Conservation (phyloP, 352 stramenopile genomes). For the Aphanomyces astaci region DNA sequence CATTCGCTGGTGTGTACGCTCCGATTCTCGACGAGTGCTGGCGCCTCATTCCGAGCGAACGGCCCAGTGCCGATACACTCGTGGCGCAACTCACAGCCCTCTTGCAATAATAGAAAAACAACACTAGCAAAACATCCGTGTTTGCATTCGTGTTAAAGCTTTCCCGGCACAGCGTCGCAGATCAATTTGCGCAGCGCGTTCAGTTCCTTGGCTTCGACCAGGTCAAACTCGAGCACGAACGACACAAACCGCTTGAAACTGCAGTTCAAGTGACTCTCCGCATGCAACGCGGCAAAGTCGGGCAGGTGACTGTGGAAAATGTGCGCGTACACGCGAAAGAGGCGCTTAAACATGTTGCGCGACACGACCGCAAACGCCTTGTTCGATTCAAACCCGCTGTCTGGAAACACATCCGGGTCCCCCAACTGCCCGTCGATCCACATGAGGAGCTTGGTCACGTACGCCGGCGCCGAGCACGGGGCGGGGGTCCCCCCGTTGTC, state of each 20-base stretch:
- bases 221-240: conserved; percentile 89
- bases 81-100: not conserved
- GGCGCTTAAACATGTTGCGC: conserved; percentile 84
- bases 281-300: conserved; percentile 85
- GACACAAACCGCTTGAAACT: conserved; percentile 97
- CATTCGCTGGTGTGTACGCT: not conserved
- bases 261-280: conserved; percentile 92
- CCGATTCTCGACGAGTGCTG: conserved; percentile 11
- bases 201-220: conserved; percentile 92
- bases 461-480: conserved; percentile 63
- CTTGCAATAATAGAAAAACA: not conserved
- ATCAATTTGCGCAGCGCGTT: conserved; percentile 91
- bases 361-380: conserved; percentile 14
- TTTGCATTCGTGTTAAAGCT: not conserved
- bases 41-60: conserved; percentile 21
- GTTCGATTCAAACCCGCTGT: conserved; percentile 23
- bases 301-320: conserved; percentile 94
- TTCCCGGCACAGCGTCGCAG: conserved; percentile 30
- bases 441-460: conserved; percentile 75
- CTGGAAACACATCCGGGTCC: conserved; percentile 53
- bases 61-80: not conserved
- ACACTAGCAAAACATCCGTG: not conserved
- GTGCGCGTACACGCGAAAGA: conserved; percentile 96
- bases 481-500: conserved; percentile 42
- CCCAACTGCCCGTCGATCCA: conserved; percentile 85